Conservation (phyloP, 2,329 filamentous ascomycete species). For the Aspergillus brasiliensis region DNA sequence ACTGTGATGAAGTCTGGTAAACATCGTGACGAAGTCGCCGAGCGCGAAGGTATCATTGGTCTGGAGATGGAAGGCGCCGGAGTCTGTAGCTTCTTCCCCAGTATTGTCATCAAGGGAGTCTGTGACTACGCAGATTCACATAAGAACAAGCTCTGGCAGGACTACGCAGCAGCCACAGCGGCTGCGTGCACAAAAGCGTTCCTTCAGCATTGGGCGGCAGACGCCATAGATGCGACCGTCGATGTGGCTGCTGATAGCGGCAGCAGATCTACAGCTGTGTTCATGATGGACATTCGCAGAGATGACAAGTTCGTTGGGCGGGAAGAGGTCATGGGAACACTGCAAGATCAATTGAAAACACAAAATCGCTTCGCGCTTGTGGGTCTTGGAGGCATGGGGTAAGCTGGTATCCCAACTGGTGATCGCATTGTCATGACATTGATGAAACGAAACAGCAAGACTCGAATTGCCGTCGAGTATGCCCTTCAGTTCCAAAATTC, state of each 20-base stretch:
- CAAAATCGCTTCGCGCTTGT: neutral
- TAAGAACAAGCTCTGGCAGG: slow-evolving; percentile 21
- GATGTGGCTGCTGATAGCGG: neutral
- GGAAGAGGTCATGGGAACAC: neutral
- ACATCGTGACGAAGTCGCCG: neutral
- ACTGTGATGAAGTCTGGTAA: slow-evolving; percentile 19
- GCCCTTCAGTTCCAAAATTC: slow-evolving; percentile 19
- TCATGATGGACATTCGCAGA: slow-evolving; percentile 1
- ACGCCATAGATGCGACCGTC: neutral
- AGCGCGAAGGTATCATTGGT: neutral
- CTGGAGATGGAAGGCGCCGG: slow-evolving; percentile 7
- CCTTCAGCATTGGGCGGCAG: neutral
- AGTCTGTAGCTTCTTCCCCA: slow-evolving; percentile 1
- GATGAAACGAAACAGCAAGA: slow-evolving; percentile 18
- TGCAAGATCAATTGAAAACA: neutral
- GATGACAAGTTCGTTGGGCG: neutral
- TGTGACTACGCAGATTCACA: slow-evolving; percentile 25
- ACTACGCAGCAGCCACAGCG: slow-evolving; percentile 22
- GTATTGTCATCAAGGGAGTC: slow-evolving; percentile 16
- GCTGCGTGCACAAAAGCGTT: slow-evolving; percentile 19
- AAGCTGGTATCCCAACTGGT: neutral
- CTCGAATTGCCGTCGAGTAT: slow-evolving; percentile 29
- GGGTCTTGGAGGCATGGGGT: neutral
- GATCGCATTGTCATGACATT: neutral
- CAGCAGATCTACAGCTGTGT: neutral